Conservation (phyloP, 73 alveolate species). For the Paramecium bursaria region DNA sequence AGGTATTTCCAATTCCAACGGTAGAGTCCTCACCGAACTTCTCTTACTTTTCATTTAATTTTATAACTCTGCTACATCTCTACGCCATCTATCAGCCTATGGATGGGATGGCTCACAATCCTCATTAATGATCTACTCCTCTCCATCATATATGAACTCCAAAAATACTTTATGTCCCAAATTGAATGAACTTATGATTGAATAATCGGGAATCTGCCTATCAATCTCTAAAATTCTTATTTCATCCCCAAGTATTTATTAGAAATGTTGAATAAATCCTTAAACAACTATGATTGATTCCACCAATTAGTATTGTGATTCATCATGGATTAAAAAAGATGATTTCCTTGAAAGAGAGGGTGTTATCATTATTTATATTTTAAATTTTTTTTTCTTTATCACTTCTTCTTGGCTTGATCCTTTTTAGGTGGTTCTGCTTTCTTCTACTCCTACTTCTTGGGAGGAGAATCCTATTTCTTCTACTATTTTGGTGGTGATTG, state of each 20-base stretch:
- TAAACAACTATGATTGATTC: too few relatives aligned
- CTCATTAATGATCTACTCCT: constrained; percentile 10
- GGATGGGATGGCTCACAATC: constrained; percentile 28
- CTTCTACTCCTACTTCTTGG: neutral
- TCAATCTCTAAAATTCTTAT: too few relatives aligned
- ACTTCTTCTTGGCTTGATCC: constrained; percentile 16
- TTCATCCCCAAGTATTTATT: too few relatives aligned
- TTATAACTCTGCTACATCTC: constrained; percentile 22
- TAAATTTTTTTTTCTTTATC: constrained; percentile 43
- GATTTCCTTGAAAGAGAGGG: neutral
- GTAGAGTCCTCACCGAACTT: neutral
- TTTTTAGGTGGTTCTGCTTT: constrained; percentile 30
- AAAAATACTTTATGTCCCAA: too few relatives aligned
- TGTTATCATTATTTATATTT: constrained; percentile 30
- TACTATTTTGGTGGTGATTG: neutral
- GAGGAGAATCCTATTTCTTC: constrained; percentile 15
- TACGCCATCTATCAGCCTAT: constrained; percentile 32
- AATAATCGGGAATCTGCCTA: too few relatives aligned
- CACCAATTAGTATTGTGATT: neutral
- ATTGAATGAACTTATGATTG: too few relatives aligned
- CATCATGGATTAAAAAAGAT: neutral
- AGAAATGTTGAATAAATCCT: too few relatives aligned
- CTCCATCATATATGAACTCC: too few relatives aligned
- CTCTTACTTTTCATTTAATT: too few relatives aligned
- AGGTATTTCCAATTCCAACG: neutral